A percentile compares a stretch with the other conserved stretches of the same genome.
Evolutionary conservation across 1,284 basidiomycete genomes (phyloP).

Genomic region (Cronartium quercuum): DNA sequence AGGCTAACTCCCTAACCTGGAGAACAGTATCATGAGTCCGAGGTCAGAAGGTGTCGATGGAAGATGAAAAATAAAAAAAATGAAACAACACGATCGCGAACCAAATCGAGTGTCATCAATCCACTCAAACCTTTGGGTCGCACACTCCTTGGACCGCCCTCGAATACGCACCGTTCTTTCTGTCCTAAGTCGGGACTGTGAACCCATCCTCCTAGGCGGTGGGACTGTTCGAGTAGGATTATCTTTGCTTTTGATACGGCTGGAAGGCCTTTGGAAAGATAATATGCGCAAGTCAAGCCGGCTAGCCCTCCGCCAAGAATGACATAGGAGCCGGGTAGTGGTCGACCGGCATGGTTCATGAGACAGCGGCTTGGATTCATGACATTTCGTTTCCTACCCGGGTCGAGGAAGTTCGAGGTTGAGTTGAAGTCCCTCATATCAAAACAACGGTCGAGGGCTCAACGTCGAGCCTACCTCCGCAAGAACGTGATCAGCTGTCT

Average conservation of each 20-base stretch:
- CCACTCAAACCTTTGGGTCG: constrained; percentile 63
- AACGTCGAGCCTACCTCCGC: no score
- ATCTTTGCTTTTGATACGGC: constrained; percentile 52
- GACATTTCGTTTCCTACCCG: no score
- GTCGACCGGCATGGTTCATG: background rate
- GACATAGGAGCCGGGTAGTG: constrained; percentile 46
- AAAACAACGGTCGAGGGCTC: no score
- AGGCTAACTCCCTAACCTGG: constrained; percentile 24
- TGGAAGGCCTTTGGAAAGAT: constrained; percentile 64
- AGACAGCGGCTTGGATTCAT: background rate
- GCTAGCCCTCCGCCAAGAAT: constrained; percentile 75
- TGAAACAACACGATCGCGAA: constrained; percentile 48
- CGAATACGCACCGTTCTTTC: constrained; percentile 58
- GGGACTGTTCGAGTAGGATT: constrained; percentile 63
- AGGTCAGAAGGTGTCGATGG: background rate
- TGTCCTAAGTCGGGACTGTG: constrained; percentile 54
- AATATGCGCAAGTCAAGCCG: constrained; percentile 72
- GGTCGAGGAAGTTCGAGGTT: no score
- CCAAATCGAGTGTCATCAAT: constrained; percentile 46
- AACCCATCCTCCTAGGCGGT: constrained; percentile 76
- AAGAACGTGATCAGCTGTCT: no score
- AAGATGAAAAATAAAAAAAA: background rate
- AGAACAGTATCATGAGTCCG: background rate
- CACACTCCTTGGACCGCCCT: constrained; percentile 75
- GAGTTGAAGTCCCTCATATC: no score